Evolutionary conservation across 306 rosid genomes (phyloP), one percentile per base, ranked within the genome.

Genomic region (Prunus davidiana): DNA sequence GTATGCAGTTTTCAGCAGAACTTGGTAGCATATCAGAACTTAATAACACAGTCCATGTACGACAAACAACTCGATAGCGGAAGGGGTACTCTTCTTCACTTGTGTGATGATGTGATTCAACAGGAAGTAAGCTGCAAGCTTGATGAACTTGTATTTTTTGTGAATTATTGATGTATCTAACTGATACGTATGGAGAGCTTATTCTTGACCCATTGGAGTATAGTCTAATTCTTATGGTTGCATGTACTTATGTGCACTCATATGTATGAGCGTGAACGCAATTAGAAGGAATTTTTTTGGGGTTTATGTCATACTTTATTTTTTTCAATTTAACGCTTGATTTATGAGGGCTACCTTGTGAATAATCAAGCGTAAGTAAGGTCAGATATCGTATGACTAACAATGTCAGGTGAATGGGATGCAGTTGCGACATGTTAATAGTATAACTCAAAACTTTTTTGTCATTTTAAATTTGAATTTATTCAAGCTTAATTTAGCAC

Each of bases 41-140:
- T 95, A 85, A 92, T 91, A 76, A 96, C 97, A 15, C 99, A 92
- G 82, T 96, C 99, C 22, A 96, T 96, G 98, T 96, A 96, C 70
- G 92, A 96, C 80, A 96, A 91, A 85, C 99, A 96, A 82, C 93
- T 96, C 72, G 99, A 96, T 81, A 96, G 99, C 45, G 99, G 99
- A 79, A 91, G 81, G 92, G 99, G 99, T 46, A 96, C 99, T 22
- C 98, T 95, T 85, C 99, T 96, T 72, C 99, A 96, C 90, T 71
- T 96, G 86, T 96, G 98, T 30, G 99, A 96, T 52, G 99, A 96
- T 83, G 98, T 91, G 87, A 91, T 96, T 86, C 99, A 96, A 82
- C 99, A 92, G 76, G 99, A 96, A 85, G 99, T 96, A 89, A 86
- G 95, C 82, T 49, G 45, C 77, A 75, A 62, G 45, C 78, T 83